phyloP scores from a whole-genome alignment of 1,139 yeast genomes.

The Candida tunisiensis region DNA sequence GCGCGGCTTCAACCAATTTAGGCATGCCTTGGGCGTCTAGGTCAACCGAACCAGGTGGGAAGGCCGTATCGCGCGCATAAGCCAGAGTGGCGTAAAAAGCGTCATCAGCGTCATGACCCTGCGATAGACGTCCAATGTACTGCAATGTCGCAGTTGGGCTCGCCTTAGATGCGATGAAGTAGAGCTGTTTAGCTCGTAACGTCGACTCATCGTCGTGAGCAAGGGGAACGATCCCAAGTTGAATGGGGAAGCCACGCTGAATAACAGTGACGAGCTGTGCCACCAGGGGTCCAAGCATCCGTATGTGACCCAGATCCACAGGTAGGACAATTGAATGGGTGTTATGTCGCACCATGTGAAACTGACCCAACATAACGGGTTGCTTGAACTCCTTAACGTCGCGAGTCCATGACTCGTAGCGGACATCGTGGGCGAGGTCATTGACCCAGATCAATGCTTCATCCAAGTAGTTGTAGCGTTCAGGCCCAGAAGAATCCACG shows the following conservation, averaged over 20 bases:
- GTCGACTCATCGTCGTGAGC: slow-evolving; percentile 11
- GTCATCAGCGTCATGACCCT: no score
- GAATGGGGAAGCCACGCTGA: slow-evolving; percentile 50
- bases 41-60: no score
- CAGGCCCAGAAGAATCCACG: neutral
- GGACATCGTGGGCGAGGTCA: slow-evolving; percentile 48
- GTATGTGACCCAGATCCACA: slow-evolving; percentile 39
- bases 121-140: no score
- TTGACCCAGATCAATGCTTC: slow-evolving; percentile 52
- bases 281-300: no score
- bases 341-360: slow-evolving; percentile 59
- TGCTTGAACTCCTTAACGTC: slow-evolving; percentile 28
- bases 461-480: slow-evolving; percentile 27
- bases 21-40: no score
- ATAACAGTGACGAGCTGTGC: slow-evolving; percentile 27
- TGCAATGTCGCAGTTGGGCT: no score
- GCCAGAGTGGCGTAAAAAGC: no score
- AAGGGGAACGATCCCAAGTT: slow-evolving; percentile 66
- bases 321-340: slow-evolving; percentile 62
- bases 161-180: no score
- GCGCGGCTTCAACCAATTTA: no score
- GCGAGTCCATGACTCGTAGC: slow-evolving; percentile 30
- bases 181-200: no score
- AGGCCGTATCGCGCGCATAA: no score
- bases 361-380: slow-evolving; percentile 32